phyloP scores from a whole-genome alignment of 139 green algal species.

The Coelastrella sp. region DNA sequence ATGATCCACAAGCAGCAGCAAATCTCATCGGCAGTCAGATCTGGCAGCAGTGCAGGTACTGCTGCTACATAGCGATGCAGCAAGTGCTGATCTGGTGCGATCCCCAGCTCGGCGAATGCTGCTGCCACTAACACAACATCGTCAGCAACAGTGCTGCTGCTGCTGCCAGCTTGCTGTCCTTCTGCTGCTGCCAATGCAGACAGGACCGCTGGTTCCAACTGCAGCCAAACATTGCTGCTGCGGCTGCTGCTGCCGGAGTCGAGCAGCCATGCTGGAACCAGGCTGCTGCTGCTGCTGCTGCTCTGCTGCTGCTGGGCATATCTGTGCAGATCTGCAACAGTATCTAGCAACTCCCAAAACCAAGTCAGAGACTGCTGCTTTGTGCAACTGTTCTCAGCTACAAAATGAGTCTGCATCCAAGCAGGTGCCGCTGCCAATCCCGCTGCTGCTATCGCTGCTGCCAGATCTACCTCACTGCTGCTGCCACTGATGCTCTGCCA shows the following conservation, averaged over 20 bases:
- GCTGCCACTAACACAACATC: not conserved
- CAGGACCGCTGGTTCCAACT: not conserved
- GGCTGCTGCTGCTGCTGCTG: not conserved
- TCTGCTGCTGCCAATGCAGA: not conserved
- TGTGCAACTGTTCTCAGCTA: not conserved
- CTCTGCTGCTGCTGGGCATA: too few relatives aligned
- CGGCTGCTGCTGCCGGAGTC: not conserved
- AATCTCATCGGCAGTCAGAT: not conserved
- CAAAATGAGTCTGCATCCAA: not conserved
- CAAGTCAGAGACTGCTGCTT: not conserved
- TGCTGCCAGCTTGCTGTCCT: not conserved
- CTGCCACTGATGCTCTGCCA: not conserved
- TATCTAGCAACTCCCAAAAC: too few relatives aligned
- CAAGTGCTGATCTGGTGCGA: not conserved
- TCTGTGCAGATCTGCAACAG: too few relatives aligned
- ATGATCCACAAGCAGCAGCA: not conserved
- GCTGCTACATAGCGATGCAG: not conserved
- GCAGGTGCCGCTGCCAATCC: not conserved
- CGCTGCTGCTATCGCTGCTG: not conserved
- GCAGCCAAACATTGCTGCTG: constrained; percentile 6
- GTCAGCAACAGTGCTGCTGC: not conserved
- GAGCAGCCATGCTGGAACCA: not conserved
- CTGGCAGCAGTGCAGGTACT: too few relatives aligned
- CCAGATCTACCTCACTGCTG: not conserved
- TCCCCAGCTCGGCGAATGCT: not conserved